phyloP scores from a whole-genome alignment of 805 yeast species.

The Komagataella ulmi region DNA sequence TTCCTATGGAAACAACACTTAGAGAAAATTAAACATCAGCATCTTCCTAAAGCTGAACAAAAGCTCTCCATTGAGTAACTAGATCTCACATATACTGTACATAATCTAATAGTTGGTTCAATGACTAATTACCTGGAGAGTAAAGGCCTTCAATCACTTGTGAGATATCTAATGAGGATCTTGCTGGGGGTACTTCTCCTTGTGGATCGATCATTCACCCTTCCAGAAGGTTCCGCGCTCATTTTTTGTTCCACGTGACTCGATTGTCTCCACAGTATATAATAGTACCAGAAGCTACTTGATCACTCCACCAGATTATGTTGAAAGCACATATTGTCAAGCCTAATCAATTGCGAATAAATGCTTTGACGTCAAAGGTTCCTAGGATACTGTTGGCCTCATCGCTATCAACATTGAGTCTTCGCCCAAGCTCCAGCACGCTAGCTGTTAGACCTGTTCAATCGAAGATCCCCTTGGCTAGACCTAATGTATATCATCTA shows the following conservation, averaged over 20 bases:
- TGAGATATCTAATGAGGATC: not conserved
- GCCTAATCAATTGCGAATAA: not conserved
- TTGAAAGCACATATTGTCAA: not conserved
- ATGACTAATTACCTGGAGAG: not conserved
- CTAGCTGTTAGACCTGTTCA: not conserved
- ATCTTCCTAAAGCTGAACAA: not conserved
- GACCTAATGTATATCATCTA: not conserved
- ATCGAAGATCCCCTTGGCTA: not conserved
- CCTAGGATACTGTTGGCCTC: not conserved
- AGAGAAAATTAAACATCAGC: constrained; percentile 9
- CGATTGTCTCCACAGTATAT: not conserved
- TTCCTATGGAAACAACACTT: constrained; percentile 22
- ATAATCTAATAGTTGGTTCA: no score
- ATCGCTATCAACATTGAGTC: not conserved
- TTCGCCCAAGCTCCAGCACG: not conserved
- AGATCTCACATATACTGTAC: not conserved
- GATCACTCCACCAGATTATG: not conserved
- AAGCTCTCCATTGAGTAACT: not conserved
- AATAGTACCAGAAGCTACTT: not conserved
- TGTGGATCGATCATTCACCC: not conserved
- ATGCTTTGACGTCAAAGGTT: not conserved
- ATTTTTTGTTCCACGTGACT: not conserved
- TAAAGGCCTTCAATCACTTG: no score
- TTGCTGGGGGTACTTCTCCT: not conserved
- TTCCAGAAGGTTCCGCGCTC: not conserved